phyloP scores from a whole-genome alignment of 305 asterid species.

The Lippia alba region DNA sequence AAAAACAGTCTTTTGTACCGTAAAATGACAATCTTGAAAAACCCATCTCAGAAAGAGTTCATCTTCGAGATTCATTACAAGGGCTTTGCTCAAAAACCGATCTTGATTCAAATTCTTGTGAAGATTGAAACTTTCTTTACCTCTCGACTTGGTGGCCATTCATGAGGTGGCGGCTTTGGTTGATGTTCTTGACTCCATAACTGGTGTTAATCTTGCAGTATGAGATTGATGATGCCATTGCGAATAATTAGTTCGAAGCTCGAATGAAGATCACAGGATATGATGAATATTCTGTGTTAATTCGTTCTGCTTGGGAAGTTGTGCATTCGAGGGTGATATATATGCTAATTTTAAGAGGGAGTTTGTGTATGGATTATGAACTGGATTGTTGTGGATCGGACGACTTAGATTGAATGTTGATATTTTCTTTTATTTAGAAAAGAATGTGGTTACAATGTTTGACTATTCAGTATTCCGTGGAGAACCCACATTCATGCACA shows the following conservation, averaged over 20 bases:
- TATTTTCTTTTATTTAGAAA: too few relatives aligned
- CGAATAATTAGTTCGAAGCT: neutral
- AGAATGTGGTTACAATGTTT: too few relatives aligned
- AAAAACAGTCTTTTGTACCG: neutral
- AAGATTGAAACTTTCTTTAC: neutral
- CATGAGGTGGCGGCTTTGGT: neutral
- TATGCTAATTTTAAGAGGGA: too few relatives aligned
- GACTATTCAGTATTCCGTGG: too few relatives aligned
- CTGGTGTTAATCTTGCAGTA: neutral
- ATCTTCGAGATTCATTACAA: neutral
- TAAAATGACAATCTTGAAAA: neutral
- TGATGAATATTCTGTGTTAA: neutral
- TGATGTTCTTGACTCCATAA: conserved; percentile 1
- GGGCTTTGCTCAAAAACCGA: neutral
- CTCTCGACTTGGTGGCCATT: neutral
- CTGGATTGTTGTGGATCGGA: too few relatives aligned
- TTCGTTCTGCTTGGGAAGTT: too few relatives aligned
- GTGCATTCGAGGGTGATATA: neutral
- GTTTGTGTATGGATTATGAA: too few relatives aligned
- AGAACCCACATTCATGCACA: too few relatives aligned
- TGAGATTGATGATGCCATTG: conserved; percentile 2
- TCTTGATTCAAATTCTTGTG: neutral
- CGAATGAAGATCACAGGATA: neutral
- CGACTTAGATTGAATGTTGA: too few relatives aligned
- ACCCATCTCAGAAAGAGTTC: neutral